Conservation (phyloP, 441 rosid genomes). For the Bocquillonia castaneifolia region DNA sequence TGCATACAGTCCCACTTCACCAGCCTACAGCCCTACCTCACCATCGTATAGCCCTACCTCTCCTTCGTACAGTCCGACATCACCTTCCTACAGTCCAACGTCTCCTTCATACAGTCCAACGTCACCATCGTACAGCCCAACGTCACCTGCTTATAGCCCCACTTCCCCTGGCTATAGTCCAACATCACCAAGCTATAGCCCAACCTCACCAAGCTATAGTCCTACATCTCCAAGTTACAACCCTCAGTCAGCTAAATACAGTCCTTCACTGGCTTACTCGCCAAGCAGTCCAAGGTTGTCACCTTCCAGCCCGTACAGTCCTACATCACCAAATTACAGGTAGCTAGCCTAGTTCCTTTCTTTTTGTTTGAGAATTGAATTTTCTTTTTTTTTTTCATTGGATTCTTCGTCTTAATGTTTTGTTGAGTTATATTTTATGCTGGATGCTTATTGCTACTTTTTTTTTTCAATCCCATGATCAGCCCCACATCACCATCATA, state of each 20-base stretch:
- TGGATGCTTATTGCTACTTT: neutral
- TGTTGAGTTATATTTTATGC: neutral
- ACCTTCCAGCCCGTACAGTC: slow-evolving; percentile 88
- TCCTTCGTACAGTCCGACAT: slow-evolving; percentile 49
- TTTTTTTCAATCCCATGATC: slow-evolving; percentile 18
- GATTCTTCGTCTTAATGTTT: neutral
- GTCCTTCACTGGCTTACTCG: slow-evolving; percentile 83
- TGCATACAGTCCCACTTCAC: slow-evolving; percentile 77
- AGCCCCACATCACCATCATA: slow-evolving; percentile 94
- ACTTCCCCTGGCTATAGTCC: slow-evolving; percentile 70
- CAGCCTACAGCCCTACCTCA: slow-evolving; percentile 76
- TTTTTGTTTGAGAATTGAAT: neutral
- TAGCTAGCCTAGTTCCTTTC: slow-evolving; percentile 15
- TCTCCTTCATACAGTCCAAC: slow-evolving; percentile 65
- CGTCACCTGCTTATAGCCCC: slow-evolving; percentile 74
- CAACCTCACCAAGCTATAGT: slow-evolving; percentile 42
- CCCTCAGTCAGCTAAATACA: slow-evolving; percentile 76
- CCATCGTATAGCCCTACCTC: slow-evolving; percentile 74
- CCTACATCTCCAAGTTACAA: slow-evolving; percentile 77
- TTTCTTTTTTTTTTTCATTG: neutral
- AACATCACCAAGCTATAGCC: slow-evolving; percentile 59
- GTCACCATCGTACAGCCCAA: slow-evolving; percentile 78
- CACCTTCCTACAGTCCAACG: slow-evolving; percentile 43
- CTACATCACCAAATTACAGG: slow-evolving; percentile 94
- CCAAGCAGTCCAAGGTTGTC: slow-evolving; percentile 91